Base-by-base conservation (phyloP, 2,329 filamentous ascomycete genomes). In the Diplodia intermedia region DNA sequence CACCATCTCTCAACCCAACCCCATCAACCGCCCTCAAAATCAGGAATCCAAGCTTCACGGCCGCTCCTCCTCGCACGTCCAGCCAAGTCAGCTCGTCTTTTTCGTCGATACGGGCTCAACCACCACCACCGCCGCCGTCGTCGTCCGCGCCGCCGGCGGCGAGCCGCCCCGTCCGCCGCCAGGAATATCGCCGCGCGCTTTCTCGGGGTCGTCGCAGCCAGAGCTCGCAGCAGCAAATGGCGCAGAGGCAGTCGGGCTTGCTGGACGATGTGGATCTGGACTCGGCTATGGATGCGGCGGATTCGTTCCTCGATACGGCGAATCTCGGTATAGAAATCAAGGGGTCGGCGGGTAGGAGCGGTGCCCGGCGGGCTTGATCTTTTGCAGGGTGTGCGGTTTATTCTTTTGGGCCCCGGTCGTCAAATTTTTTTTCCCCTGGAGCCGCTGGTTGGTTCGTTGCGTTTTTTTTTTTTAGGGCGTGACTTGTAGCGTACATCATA, bases 221-320 rank as follows among this genome's bases (percentile, higher is more conserved):
- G 47, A 40, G 53, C 38, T 49, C 65, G 7, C 43, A 47, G 9
- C 54, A 4, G 6, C 29, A 65, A 11, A 29, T 20, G 12, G 50
- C 33, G 7, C 62, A 65, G 62, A 36, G 50, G 50, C 29, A 55
- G 23, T 3, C 14, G 3, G 23, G 1, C 8, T n/a, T 20, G 20
- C 61, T 62, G 18, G 66, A 68, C 9, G 66, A 63, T 40, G 53
- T 66, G 2, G 65, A 66, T 38, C 1, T 66, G 6, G 53, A 66
- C 23, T 49, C 43, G 33, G 66, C 50, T 5, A 52, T 68, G 18
- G 66, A 68, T 31, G 66, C 60, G 18, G 66, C 66, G 55, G 66
- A 57, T 29, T 55, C 36, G 4, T 68, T 68, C 40, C 38, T 68
- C 8, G 54, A 68, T 14, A 29, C 43, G 8, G 61, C 43, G 54